phyloP scores from a whole-genome alignment of 2,329 filamentous ascomycete genomes.

The Fusarium scirpi region DNA sequence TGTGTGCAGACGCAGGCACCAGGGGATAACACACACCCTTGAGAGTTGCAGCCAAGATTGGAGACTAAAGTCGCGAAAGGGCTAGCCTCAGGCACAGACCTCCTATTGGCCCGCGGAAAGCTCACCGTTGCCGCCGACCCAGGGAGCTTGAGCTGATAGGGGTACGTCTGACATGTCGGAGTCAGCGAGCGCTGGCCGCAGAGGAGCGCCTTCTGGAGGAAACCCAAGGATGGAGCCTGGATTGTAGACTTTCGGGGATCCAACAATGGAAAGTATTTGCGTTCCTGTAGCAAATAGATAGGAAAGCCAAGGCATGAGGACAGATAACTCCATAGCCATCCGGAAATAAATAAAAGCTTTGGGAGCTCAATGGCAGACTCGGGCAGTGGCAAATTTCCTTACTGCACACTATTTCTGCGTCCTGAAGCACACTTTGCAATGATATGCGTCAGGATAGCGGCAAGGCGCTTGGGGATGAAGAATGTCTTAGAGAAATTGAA shows the following conservation, averaged over 20 bases:
- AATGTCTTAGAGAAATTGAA: neutral
- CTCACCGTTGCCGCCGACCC: conserved; percentile 24
- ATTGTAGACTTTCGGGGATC: neutral
- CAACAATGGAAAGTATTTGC: neutral
- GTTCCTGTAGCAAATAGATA: neutral
- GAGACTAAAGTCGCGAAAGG: conserved; percentile 33
- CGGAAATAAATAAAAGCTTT: neutral
- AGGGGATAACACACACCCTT: conserved; percentile 29
- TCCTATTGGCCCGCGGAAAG: conserved; percentile 57
- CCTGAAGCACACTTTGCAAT: neutral
- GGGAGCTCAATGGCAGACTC: neutral
- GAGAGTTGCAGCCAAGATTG: conserved; percentile 28
- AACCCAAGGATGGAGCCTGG: conserved; percentile 1
- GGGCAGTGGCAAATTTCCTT: neutral
- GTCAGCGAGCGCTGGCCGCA: conserved; percentile 26
- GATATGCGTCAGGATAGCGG: neutral
- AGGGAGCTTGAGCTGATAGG: conserved; percentile 21
- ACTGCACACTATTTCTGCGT: conserved; percentile 1
- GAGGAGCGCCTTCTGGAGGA: conserved; percentile 18
- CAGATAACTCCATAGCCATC: neutral
- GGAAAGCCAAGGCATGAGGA: neutral
- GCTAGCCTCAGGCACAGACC: conserved; percentile 55
- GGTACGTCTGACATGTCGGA: conserved; percentile 21
- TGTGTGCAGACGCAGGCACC: conserved; percentile 25
- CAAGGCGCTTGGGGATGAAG: neutral